Base-by-base conservation (phyloP, 2,329 filamentous ascomycete genomes). In the Sporothrix globosa region DNA sequence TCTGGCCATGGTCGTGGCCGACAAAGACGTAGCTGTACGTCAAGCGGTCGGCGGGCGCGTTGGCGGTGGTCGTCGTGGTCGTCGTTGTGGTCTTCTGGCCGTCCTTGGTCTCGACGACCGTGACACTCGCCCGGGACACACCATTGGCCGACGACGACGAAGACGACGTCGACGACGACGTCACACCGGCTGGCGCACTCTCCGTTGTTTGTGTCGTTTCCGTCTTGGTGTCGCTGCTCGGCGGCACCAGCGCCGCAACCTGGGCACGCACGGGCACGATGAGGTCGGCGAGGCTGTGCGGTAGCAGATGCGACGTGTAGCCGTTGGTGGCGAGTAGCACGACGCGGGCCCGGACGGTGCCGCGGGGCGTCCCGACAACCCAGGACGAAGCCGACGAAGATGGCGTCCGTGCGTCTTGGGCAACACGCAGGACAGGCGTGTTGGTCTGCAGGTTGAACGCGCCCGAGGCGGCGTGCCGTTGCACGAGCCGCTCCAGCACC, bases 281-380 rank as follows among this genome's bases (percentile, higher is more conserved):
- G 10, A 93, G 83, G 73, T 89, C 87, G 10, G 86, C 83, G 74
- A 95, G 90, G 46, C 82, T 77, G 0, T 92, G 91, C 0, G 92
- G 92, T 1, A 95, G 81, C 4, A 97, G 83, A 72, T 89, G 85
- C 1, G 92, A 92, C 0, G 92, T 94, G 79, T 97, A 96, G 3
- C 84, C 94, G 77, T 97, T 97, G 0, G 91, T 95, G 4, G 92
- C 91, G 19, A 97, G 85, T 21, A 97, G 84, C 24, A 97, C 87
- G 46, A 86, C 84, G 14, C 82, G 80, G 0, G 92, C 84, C 0
- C 78, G 77, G 69, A 96, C 84, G 54, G 80, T 82, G n/a, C 93
- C 93, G 27, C 92, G 87, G 0, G 83, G 79, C 0, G 93, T 96
- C 61, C 88, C 82, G 0, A 93, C 81, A 0, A 83, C 82, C 88